Evolutionary conservation across 768 basidiomycete genomes (phyloP).

Genomic region (Boletus patriciae): DNA sequence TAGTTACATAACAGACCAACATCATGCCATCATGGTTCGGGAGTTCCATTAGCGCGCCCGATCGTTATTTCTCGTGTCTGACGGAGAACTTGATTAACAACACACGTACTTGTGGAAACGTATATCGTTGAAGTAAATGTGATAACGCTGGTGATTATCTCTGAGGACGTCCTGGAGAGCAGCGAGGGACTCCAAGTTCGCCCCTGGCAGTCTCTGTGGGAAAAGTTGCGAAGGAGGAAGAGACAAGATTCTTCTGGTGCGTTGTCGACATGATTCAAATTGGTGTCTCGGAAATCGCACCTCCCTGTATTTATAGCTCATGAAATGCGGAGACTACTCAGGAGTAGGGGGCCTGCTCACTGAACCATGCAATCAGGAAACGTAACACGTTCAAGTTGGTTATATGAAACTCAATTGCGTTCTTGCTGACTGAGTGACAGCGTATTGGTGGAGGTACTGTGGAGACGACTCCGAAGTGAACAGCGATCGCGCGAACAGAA

Average conservation of each 20-base stretch:
- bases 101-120: constrained; percentile 53
- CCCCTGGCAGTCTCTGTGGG: constrained; percentile 31
- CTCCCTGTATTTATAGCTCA: constrained; percentile 3
- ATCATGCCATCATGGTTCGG: too few species aligned
- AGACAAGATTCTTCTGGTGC: constrained; percentile 14
- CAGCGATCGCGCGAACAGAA: too few species aligned
- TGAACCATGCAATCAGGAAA: too few species aligned
- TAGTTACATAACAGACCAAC: too few species aligned
- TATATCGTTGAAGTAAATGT: constrained; percentile 48
- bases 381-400: too few species aligned
- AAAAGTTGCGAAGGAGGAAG: constrained; percentile 26
- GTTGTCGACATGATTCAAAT: constrained; percentile 18
- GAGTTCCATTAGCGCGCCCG: too few species aligned
- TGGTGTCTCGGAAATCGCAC: too few species aligned
- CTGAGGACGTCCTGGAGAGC: constrained; percentile 39
- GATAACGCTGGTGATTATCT: constrained; percentile 48
- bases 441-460: too few species aligned
- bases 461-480: too few species aligned
- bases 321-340: neutral
- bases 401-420: too few species aligned
- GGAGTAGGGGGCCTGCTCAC: too few species aligned
- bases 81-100: neutral
- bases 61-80: neutral
- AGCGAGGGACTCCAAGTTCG: constrained; percentile 19
- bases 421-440: too few species aligned